Percentiles rank a stretch among this genome's conserved stretches.
Conservation (phyloP, 1,284 basidiomycete genomes). For the Coniferiporia weirii region DNA sequence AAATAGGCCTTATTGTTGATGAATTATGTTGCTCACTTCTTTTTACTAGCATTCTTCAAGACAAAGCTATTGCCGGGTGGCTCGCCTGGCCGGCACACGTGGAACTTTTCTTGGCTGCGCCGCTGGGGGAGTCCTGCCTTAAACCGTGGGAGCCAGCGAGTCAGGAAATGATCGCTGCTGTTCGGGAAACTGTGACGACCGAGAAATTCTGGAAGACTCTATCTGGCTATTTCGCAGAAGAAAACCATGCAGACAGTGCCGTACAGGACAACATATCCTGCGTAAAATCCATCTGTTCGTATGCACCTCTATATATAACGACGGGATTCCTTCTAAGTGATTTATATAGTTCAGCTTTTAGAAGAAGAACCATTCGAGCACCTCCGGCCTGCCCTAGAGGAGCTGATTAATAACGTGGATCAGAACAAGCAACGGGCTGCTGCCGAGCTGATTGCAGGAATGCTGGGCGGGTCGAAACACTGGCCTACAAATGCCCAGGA, state of each 20-base stretch:
- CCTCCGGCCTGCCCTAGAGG: slow-evolving; percentile 49
- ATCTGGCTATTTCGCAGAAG: slow-evolving; percentile 56
- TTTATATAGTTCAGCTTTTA: slow-evolving; percentile 54
- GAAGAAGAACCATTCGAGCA: slow-evolving; percentile 59
- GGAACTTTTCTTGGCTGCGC: slow-evolving; percentile 44
- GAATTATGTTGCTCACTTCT: background rate
- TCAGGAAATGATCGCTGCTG: slow-evolving; percentile 38
- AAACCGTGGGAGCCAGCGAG: slow-evolving; percentile 52
- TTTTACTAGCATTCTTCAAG: slow-evolving; percentile 34
- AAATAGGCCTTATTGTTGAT: background rate
- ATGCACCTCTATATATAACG: background rate
- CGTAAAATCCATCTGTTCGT: slow-evolving; percentile 69
- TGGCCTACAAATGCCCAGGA: slow-evolving; percentile 75
- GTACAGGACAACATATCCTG: slow-evolving; percentile 65
- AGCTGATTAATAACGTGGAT: slow-evolving; percentile 51
- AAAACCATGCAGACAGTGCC: slow-evolving; percentile 56
- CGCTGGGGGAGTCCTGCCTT: slow-evolving; percentile 43
- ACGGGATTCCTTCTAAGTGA: slow-evolving; percentile 10
- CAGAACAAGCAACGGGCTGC: slow-evolving; percentile 85
- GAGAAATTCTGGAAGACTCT: slow-evolving; percentile 57
- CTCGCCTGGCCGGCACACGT: slow-evolving; percentile 47
- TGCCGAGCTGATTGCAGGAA: slow-evolving; percentile 79
- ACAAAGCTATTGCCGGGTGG: slow-evolving; percentile 58
- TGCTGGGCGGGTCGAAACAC: slow-evolving; percentile 84
- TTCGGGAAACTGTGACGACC: slow-evolving; percentile 42